Base-by-base conservation (phyloP, 2,329 filamentous ascomycete genomes). In the Diaporthe velutina region DNA sequence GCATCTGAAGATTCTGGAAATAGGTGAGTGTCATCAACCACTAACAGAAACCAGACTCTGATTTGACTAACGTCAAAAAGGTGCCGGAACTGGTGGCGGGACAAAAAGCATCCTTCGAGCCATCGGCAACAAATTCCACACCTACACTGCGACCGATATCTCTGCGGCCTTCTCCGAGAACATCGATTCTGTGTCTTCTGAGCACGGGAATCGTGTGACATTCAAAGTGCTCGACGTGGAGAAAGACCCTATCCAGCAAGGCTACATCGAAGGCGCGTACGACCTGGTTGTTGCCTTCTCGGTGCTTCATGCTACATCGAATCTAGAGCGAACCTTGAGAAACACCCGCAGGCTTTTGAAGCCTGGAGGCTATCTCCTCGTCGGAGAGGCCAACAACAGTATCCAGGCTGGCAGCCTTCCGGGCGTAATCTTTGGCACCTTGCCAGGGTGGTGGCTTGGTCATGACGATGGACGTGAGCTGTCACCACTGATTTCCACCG, bases 131-230 rank as follows among this genome's bases (percentile, higher is more conserved):
- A 57, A 10, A 7, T 84, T 84, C 57, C 76, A 79, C 0, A 80
- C 81, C 6, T 88, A 87, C 75, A 85, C 84, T 0, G 88, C 81
- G 77, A 88, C 86, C 0, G 86, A 88, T 70, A 81, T 86, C 17
- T 83, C 82, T 0, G 64, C 80, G 2, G 81, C 79, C 19, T 84
- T 84, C 77, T 85, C 87, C 58, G 80, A 81, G 10, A 74, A 79
- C 3, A 83, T 50, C n/a, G 33, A 38, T 7, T 33, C 33, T 1
- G 17, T 42, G 22, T 74, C 58, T 9, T 22, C 40, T 42, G 22
- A 54, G 17, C 13, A 58, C 9, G 40, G 19, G 4, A 35, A 52
- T 35, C 54, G 33, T 5, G 50, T 54, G 25, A 4, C 25, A 57
- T 38, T 45, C 42, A 67, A 72, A 25, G 73, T 77, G 0, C 75